These are phyloP conservation scores for Fusarium sororula DNA, from an alignment of 2,329 filamentous ascomycete species.

Conservation along the genomic window DNA sequence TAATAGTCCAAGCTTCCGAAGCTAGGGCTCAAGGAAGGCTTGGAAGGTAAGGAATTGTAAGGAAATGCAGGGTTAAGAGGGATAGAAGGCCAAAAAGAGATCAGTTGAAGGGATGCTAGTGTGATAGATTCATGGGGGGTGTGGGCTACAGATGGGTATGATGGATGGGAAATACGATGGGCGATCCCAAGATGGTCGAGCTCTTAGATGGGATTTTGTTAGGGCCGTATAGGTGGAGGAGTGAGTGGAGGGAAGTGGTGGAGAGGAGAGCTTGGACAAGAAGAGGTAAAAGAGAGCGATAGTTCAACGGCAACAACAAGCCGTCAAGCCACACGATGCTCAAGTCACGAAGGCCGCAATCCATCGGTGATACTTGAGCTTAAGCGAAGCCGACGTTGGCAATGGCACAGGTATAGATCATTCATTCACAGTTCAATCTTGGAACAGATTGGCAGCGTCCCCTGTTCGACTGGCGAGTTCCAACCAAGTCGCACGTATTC, in stretches of 20 bases:
- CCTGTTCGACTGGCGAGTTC: constrained; percentile 8
- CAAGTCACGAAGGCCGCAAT: constrained; percentile 1
- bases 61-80: constrained; percentile 32
- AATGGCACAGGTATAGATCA: constrained; percentile 1
- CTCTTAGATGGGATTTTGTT: constrained; percentile 36
- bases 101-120: constrained; percentile 30
- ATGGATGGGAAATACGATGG: constrained; percentile 38
- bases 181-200: constrained; percentile 35
- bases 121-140: constrained; percentile 34
- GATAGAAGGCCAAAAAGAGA: constrained; percentile 27
- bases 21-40: constrained; percentile 37
- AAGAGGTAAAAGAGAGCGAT: constrained; percentile 3
- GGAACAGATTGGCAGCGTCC: constrained; percentile 5
- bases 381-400: background rate
- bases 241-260: constrained; percentile 36
- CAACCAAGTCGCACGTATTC: background rate
- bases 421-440: constrained; percentile 6
- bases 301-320: background rate
- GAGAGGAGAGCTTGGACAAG: constrained; percentile 30
- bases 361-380: background rate
- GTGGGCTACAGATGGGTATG: constrained; percentile 30
- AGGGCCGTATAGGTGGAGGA: constrained; percentile 32
- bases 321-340: constrained; percentile 21
- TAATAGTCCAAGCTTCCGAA: constrained; percentile 35
- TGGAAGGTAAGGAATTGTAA: constrained; percentile 24